These are phyloP conservation scores for Pleurotus tuber-regium DNA, from an alignment of 768 basidiomycete genomes.

Conservation along the genomic window DNA sequence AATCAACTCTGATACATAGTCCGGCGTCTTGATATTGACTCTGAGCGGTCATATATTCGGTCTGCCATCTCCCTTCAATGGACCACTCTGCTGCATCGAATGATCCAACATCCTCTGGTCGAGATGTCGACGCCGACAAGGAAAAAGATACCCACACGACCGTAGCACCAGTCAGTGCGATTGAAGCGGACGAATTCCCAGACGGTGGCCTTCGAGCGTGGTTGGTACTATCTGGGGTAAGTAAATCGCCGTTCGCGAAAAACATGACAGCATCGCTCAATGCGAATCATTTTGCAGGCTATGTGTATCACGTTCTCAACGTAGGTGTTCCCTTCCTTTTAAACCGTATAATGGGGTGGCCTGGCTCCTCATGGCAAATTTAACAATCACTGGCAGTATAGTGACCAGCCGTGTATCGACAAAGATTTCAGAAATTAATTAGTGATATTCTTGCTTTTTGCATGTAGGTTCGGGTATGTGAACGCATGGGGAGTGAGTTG, in stretches of 20 bases:
- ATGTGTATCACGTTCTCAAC: slow-evolving; percentile 47
- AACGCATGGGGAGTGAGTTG: slow-evolving; percentile 71
- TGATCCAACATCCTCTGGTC: no score
- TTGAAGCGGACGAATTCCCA: slow-evolving; percentile 29
- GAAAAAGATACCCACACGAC: neutral
- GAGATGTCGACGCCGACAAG: slow-evolving; percentile 16
- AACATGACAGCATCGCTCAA: neutral
- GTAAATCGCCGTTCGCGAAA: slow-evolving; percentile 12
- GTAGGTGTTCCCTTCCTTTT: no score
- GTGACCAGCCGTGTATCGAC: no score
- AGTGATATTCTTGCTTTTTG: slow-evolving; percentile 8
- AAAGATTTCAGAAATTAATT: slow-evolving; percentile 13
- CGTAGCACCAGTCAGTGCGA: slow-evolving; percentile 3
- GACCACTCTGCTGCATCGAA: no score
- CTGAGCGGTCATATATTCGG: no score
- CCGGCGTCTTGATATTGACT: no score
- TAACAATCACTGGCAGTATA: no score
- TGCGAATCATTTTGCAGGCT: slow-evolving; percentile 24
- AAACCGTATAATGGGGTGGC: no score
- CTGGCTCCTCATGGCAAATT: no score
- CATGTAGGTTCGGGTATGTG: slow-evolving; percentile 58
- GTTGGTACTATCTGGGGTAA: slow-evolving; percentile 42
- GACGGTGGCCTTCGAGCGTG: slow-evolving; percentile 45
- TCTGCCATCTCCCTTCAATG: no score
- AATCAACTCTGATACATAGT: no score